These are phyloP conservation scores for Jatropha multifida DNA, from an alignment of 441 rosid genomes.

Conservation along the genomic window DNA sequence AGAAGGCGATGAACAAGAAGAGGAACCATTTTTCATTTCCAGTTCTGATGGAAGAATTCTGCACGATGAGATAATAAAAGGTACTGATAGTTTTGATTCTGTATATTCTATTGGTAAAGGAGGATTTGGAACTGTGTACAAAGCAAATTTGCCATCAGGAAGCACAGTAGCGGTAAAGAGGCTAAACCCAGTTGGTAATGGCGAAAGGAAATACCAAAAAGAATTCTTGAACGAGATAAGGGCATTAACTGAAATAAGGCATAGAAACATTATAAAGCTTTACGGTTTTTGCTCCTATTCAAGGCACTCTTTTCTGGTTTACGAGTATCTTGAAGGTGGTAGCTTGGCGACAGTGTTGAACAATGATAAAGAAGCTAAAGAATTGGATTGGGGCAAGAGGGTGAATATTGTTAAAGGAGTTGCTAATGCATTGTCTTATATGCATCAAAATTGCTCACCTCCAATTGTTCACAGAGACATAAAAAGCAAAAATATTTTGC, in stretches of 20 bases:
- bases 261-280: slow-evolving; percentile 26
- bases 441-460: slow-evolving; percentile 31
- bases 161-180: slow-evolving; percentile 22
- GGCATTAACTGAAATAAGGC: slow-evolving; percentile 23
- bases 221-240: slow-evolving; percentile 6
- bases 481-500: slow-evolving; percentile 28
- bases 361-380: slow-evolving; percentile 9
- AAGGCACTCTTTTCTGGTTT: slow-evolving; percentile 28
- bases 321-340: slow-evolving; percentile 33
- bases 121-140: slow-evolving; percentile 24
- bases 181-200: not conserved
- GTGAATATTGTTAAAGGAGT: slow-evolving; percentile 27
- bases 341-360: slow-evolving; percentile 14
- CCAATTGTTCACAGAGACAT: slow-evolving; percentile 38
- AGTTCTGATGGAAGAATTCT: slow-evolving; percentile 10
- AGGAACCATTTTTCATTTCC: not conserved
- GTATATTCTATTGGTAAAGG: slow-evolving; percentile 18
- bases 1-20: not conserved
- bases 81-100: slow-evolving; percentile 15
- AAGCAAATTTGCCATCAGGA: slow-evolving; percentile 6
- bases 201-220: not conserved
- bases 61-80: not conserved
- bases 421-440: slow-evolving; percentile 31
- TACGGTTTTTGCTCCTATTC: slow-evolving; percentile 22
- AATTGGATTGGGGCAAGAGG: slow-evolving; percentile 30